Evolutionary conservation across 768 basidiomycete species (phyloP).

Genomic region (Lepiota subincarnata): DNA sequence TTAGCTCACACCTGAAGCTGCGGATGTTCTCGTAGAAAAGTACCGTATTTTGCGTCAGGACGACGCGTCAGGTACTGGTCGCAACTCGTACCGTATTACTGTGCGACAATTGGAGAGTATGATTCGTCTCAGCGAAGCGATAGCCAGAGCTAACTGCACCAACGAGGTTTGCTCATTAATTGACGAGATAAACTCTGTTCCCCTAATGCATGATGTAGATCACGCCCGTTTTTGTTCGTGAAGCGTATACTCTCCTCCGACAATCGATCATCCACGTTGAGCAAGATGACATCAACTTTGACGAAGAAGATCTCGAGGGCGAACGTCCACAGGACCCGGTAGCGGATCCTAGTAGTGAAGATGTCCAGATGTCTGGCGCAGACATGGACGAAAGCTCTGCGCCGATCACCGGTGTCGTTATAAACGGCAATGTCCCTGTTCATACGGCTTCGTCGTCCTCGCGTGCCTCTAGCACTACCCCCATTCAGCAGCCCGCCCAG

Average conservation of each 20-base stretch:
- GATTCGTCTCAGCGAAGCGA: slow-evolving; percentile 96
- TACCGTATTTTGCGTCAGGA: slow-evolving; percentile 91
- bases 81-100: slow-evolving; percentile 95
- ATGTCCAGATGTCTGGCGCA: slow-evolving; percentile 59
- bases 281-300: slow-evolving; percentile 97
- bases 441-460: slow-evolving; percentile 32
- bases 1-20: slow-evolving; percentile 89
- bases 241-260: slow-evolving; percentile 88
- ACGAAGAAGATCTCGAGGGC: slow-evolving; percentile 77
- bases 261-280: slow-evolving; percentile 99
- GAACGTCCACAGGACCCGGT: slow-evolving; percentile 41
- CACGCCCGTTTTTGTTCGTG: slow-evolving; percentile 88
- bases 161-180: slow-evolving; percentile 58
- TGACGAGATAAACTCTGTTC: neutral
- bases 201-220: slow-evolving; percentile 48
- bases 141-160: slow-evolving; percentile 94
- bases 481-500: slow-evolving; percentile 20
- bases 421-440: slow-evolving; percentile 23
- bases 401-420: slow-evolving; percentile 28
- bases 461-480: slow-evolving; percentile 32
- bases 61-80: slow-evolving; percentile 81
- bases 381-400: slow-evolving; percentile 53
- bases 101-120: slow-evolving; percentile 98
- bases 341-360: slow-evolving; percentile 34
- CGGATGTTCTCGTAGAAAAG: slow-evolving; percentile 91